Percentiles rank a stretch among this genome's conserved stretches.
Conservation (phyloP, 208 protist genomes). For the Crithidia brevicula region DNA sequence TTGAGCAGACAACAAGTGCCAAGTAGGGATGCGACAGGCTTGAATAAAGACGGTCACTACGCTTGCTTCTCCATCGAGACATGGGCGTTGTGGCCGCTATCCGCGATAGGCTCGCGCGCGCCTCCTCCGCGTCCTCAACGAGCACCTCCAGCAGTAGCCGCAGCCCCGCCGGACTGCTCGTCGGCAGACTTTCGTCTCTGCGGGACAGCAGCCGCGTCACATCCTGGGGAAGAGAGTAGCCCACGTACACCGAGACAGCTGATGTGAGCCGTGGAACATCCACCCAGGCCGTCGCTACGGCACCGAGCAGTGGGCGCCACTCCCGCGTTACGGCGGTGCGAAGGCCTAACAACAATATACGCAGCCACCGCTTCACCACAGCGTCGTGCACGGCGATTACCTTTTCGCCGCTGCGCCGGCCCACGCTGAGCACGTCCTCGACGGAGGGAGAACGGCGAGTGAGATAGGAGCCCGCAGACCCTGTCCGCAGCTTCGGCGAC, state of each 20-base stretch:
- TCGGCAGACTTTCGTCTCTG: slow-evolving; percentile 36
- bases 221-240: slow-evolving; percentile 27
- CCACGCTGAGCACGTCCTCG: slow-evolving; percentile 27
- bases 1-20: slow-evolving; percentile 50
- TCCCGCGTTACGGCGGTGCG: slow-evolving; percentile 21
- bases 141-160: slow-evolving; percentile 56
- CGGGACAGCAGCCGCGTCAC: slow-evolving; percentile 22
- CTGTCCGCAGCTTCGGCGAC: not conserved
- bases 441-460: not conserved
- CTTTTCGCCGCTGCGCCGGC: slow-evolving; percentile 27
- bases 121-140: slow-evolving; percentile 24
- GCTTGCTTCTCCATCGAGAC: too few relatives aligned
- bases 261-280: slow-evolving; percentile 14
- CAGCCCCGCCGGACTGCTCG: slow-evolving; percentile 39
- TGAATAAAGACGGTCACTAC: too few relatives aligned
- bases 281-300: slow-evolving; percentile 18
- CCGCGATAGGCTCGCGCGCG: not conserved
- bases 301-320: slow-evolving; percentile 28
- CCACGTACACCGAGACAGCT: slow-evolving; percentile 12
- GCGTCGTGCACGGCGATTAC: slow-evolving; percentile 31
- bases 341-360: not conserved
- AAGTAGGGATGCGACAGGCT: slow-evolving; percentile 40
- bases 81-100: not conserved
- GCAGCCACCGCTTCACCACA: slow-evolving; percentile 22
- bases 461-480: not conserved